Evolutionary conservation across 352 stramenopile genomes (phyloP).

Genomic region (Phytophthora rubi): DNA sequence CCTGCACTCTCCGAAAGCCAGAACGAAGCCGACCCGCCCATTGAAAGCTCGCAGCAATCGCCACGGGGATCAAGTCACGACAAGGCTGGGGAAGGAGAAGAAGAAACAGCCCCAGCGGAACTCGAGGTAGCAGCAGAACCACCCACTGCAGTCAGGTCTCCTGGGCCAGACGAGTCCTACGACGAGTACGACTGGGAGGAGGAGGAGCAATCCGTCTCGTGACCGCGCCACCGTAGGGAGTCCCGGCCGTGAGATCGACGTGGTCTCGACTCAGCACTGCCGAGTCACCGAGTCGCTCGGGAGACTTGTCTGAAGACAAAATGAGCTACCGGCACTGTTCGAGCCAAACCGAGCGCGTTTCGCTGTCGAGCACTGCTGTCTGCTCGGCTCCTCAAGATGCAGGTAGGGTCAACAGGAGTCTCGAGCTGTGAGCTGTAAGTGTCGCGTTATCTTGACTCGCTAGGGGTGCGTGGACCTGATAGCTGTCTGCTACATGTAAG

Average conservation of each 20-base stretch:
- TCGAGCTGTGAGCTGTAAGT: not conserved
- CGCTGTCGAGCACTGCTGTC: not conserved
- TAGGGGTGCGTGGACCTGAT: no score
- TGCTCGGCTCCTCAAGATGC: constrained; percentile 2
- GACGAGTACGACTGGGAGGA: constrained; percentile 73
- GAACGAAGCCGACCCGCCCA: constrained; percentile 9
- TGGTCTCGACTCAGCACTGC: not conserved
- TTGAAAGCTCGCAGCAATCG: constrained; percentile 9
- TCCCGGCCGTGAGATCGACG: not conserved
- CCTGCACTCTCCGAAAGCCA: constrained; percentile 44
- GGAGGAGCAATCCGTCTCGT: constrained; percentile 49
- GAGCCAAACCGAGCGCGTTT: not conserved
- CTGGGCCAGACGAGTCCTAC: constrained; percentile 54
- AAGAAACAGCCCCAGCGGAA: constrained; percentile 2
- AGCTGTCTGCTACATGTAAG: no score
- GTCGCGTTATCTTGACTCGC: not conserved
- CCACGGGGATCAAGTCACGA: constrained; percentile 6
- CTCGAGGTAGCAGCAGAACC: constrained; percentile 1
- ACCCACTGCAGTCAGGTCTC: constrained; percentile 6
- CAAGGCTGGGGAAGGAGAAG: constrained; percentile 3
- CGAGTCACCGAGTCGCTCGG: not conserved
- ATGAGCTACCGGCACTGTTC: not conserved
- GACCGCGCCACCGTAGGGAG: not conserved
- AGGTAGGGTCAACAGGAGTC: not conserved
- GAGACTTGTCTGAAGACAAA: not conserved